phyloP scores from a whole-genome alignment of 2,329 filamentous ascomycete genomes.

The Penicillium hordei region DNA sequence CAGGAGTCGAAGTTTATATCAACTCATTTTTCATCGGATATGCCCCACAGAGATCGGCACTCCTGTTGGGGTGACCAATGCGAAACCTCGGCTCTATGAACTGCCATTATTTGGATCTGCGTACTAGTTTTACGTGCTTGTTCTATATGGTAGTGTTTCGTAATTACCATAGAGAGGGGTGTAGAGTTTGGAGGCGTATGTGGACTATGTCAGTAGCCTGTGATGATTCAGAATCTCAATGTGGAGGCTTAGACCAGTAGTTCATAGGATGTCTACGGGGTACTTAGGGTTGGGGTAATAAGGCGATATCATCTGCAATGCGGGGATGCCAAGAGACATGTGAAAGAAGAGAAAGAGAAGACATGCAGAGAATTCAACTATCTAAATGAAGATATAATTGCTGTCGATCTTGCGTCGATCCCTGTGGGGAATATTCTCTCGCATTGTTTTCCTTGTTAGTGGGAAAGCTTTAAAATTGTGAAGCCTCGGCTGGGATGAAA shows the following conservation, averaged over 20 bases:
- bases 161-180: background rate
- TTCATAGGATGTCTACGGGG: background rate
- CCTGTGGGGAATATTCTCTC: background rate
- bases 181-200: background rate
- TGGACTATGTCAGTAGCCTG: background rate
- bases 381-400: background rate
- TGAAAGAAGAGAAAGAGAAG: background rate
- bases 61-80: slow-evolving; percentile 4
- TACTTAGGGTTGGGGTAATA: background rate
- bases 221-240: background rate
- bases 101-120: background rate
- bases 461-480: background rate
- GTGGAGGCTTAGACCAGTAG: background rate
- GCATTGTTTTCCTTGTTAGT: slow-evolving; percentile 11
- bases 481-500: background rate
- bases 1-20: background rate
- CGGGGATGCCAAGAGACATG: slow-evolving; percentile 7
- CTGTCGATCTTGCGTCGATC: background rate
- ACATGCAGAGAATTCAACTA: background rate
- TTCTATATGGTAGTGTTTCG: too few relatives aligned
- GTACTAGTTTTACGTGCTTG: too few relatives aligned
- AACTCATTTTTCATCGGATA: background rate
- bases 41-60: slow-evolving; percentile 5
- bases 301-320: background rate
- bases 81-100: slow-evolving; percentile 5